phyloP scores from a whole-genome alignment of 2,329 filamentous ascomycete species.

The Penicillium janthinellum region DNA sequence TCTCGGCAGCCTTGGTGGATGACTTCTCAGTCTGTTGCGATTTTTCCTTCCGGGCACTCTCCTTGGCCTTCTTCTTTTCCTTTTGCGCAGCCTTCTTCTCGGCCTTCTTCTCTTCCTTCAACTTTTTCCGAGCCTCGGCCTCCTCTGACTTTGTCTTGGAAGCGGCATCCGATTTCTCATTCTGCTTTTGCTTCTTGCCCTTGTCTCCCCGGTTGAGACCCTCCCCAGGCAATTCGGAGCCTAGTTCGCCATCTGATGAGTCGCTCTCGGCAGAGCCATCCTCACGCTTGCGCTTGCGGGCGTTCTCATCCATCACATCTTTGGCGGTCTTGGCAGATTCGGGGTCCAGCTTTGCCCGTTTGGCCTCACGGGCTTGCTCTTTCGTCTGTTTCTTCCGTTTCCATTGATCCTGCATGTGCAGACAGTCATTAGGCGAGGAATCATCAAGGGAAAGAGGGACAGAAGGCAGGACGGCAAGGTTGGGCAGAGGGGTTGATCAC shows the following conservation, averaged over 20 bases:
- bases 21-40: slow-evolving; percentile 30
- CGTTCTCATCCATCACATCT: slow-evolving; percentile 88
- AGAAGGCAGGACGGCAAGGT: slow-evolving; percentile 16
- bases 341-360: slow-evolving; percentile 86
- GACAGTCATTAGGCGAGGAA: slow-evolving; percentile 18
- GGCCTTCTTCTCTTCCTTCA: slow-evolving; percentile 43
- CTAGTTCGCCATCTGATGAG: slow-evolving; percentile 53
- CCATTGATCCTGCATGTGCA: slow-evolving; percentile 76
- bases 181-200: slow-evolving; percentile 60
- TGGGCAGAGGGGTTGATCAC: background rate
- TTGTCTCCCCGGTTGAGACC: slow-evolving; percentile 57
- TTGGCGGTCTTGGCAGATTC: slow-evolving; percentile 89
- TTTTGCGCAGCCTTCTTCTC: slow-evolving; percentile 55
- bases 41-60: slow-evolving; percentile 39
- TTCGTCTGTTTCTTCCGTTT: slow-evolving; percentile 94
- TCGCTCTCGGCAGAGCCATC: slow-evolving; percentile 57
- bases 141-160: slow-evolving; percentile 33
- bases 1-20: slow-evolving; percentile 23
- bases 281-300: slow-evolving; percentile 74
- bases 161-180: slow-evolving; percentile 28
- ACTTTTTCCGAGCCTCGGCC: slow-evolving; percentile 39
- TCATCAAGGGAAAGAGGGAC: slow-evolving; percentile 11
- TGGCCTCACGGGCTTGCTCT: slow-evolving; percentile 78
- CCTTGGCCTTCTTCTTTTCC: slow-evolving; percentile 52
- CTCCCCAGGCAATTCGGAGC: slow-evolving; percentile 58